Conservation (phyloP, 345 rosid species). For the Turritis glabra region DNA sequence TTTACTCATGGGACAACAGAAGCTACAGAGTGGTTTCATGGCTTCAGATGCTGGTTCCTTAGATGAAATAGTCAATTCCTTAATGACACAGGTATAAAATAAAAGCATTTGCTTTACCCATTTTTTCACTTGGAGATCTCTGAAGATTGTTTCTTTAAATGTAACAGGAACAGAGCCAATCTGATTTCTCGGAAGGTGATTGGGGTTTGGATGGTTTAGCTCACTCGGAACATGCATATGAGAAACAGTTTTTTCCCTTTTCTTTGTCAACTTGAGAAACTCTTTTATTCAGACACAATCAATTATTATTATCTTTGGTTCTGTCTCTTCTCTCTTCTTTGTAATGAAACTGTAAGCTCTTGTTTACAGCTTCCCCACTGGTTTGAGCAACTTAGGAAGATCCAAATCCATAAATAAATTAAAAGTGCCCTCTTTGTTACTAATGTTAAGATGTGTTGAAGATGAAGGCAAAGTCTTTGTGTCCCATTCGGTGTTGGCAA, state of each 20-base stretch:
- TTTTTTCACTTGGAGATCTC: not conserved
- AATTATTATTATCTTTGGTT: slow-evolving; percentile 20
- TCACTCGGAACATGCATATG: slow-evolving; percentile 50
- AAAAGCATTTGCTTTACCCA: not conserved
- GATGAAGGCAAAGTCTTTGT: too few relatives aligned
- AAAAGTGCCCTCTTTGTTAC: too few relatives aligned
- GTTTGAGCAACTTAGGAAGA: slow-evolving; percentile 19
- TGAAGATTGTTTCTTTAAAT: slow-evolving; percentile 4
- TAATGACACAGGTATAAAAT: slow-evolving; percentile 50
- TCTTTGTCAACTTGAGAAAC: slow-evolving; percentile 21
- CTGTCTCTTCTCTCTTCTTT: slow-evolving; percentile 22
- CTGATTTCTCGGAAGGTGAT: slow-evolving; percentile 42
- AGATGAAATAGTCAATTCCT: slow-evolving; percentile 55
- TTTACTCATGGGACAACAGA: too few relatives aligned
- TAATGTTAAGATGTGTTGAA: not conserved
- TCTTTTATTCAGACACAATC: slow-evolving; percentile 14
- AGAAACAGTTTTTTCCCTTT: not conserved
- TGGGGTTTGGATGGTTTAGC: slow-evolving; percentile 43
- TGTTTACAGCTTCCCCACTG: not conserved
- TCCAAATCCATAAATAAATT: not conserved
- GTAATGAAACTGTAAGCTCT: slow-evolving; percentile 17
- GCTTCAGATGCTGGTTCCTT: slow-evolving; percentile 52
- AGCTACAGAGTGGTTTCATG: too few relatives aligned
- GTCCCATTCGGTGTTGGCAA: too few relatives aligned
- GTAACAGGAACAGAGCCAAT: slow-evolving; percentile 53